A percentile compares a stretch with the other conserved stretches of the same genome.
Conservation (phyloP, 345 rosid genomes). For the Lenwebbia sp. region DNA sequence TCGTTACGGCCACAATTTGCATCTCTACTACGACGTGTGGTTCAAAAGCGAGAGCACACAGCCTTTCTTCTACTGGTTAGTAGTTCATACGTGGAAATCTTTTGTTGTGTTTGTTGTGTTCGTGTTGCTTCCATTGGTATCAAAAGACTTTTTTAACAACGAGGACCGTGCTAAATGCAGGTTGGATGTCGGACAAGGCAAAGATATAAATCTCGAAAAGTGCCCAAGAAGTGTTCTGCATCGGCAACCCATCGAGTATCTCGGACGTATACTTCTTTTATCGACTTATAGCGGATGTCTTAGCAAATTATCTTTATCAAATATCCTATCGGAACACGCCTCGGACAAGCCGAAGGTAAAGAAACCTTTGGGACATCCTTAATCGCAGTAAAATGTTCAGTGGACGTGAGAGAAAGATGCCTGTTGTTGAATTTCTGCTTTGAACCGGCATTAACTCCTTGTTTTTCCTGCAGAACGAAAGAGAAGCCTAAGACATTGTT, state of each 20-base stretch:
- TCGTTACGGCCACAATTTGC: slow-evolving; percentile 52
- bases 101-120: background rate
- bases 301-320: background rate
- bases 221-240: slow-evolving; percentile 34
- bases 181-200: slow-evolving; percentile 63
- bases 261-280: slow-evolving; percentile 18
- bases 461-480: slow-evolving; percentile 29
- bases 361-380: background rate
- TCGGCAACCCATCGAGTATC: slow-evolving; percentile 42
- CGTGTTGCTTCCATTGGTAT: background rate
- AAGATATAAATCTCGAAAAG: slow-evolving; percentile 31
- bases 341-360: background rate
- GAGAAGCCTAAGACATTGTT: slow-evolving; percentile 13
- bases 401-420: background rate
- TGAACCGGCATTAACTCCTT: background rate
- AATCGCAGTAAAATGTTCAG: background rate
- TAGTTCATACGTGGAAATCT: background rate
- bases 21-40: slow-evolving; percentile 50
- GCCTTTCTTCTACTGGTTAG: slow-evolving; percentile 68
- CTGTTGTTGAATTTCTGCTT: background rate
- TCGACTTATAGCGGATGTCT: background rate
- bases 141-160: background rate
- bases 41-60: slow-evolving; percentile 37
- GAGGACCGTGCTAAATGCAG: slow-evolving; percentile 5
- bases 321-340: background rate